phyloP scores from a whole-genome alignment of 192 early-diverging fungal species.

The Backusella luteola region DNA sequence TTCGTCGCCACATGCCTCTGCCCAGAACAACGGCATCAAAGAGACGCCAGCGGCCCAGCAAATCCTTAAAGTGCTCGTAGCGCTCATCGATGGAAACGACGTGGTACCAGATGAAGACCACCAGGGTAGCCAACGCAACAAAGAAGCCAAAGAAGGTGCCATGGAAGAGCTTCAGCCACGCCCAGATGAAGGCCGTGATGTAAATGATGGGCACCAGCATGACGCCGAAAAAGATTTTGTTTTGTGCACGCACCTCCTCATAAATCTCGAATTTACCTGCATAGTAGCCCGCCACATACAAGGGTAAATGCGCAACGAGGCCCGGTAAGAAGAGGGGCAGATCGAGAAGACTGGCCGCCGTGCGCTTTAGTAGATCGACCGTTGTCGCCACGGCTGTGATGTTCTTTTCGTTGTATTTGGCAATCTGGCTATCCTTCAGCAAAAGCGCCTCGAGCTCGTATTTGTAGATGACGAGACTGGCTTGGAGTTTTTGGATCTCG shows the following conservation, averaged over 20 bases:
- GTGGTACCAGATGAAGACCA: constrained; percentile 47
- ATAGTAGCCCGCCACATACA: constrained; percentile 41
- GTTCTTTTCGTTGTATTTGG: constrained; percentile 36
- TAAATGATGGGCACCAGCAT: constrained; percentile 35
- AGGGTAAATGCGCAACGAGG: constrained; percentile 38
- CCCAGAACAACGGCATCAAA: constrained; percentile 43
- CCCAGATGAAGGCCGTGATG: constrained; percentile 32
- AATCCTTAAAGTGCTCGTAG: constrained; percentile 39
- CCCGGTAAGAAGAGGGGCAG: constrained; percentile 45
- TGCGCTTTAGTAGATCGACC: constrained; percentile 23
- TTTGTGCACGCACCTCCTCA: constrained; percentile 45
- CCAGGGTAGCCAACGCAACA: constrained; percentile 19
- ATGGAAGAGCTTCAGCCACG: constrained; percentile 35
- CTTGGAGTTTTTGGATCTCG: constrained; percentile 29
- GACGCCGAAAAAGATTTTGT: constrained; percentile 45
- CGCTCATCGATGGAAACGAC: constrained; percentile 36
- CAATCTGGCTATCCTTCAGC: constrained; percentile 37
- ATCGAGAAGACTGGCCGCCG: constrained; percentile 23
- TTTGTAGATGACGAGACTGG: constrained; percentile 33
- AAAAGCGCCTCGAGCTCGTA: constrained; percentile 22
- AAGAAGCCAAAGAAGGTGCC: constrained; percentile 37
- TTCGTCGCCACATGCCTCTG: constrained; percentile 38
- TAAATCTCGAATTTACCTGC: constrained; percentile 41
- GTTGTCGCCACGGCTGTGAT: constrained; percentile 29
- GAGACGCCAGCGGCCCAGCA: constrained; percentile 34